A percentile compares a stretch with the other conserved stretches of the same genome.
Evolutionary conservation across 306 rosid species (phyloP).

Genomic region (Vachellia collinsii): DNA sequence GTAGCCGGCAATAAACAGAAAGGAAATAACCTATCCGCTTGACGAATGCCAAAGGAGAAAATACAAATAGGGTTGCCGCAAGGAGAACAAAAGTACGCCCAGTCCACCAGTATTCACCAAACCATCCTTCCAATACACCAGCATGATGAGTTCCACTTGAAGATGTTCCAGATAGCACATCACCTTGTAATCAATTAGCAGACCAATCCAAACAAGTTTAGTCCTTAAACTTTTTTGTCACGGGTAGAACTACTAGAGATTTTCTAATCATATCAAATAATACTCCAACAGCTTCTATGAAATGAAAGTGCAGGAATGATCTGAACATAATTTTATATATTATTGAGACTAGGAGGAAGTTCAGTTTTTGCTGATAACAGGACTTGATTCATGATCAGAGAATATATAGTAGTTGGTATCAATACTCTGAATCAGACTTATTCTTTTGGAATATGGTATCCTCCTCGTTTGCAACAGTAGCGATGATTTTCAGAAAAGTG

Average conservation of each 20-base stretch:
- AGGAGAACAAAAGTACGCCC: slow-evolving; percentile 61
- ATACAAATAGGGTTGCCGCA: slow-evolving; percentile 53
- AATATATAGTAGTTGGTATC: background rate
- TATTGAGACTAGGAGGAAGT: background rate
- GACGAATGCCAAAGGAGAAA: slow-evolving; percentile 63
- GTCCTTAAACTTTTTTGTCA: background rate
- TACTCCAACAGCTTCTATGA: background rate
- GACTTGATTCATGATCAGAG: background rate
- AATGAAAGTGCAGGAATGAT: background rate
- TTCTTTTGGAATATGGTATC: background rate
- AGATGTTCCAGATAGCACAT: slow-evolving; percentile 76
- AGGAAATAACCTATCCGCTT: slow-evolving; percentile 59
- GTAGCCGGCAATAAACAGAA: slow-evolving; percentile 3
- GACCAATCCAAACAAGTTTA: background rate
- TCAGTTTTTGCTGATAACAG: background rate
- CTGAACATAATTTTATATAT: background rate
- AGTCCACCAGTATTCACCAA: slow-evolving; percentile 70
- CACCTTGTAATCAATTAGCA: slow-evolving; percentile 49
- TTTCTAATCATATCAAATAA: background rate
- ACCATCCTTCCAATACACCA: slow-evolving; percentile 79
- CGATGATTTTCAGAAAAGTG: background rate
- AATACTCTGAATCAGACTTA: background rate
- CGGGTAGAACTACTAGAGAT: background rate
- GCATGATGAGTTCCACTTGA: slow-evolving; percentile 61
- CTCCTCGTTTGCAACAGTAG: slow-evolving; percentile 3